phyloP scores from a whole-genome alignment of 2,329 filamentous ascomycete genomes.

The Thelonectria discophora region DNA sequence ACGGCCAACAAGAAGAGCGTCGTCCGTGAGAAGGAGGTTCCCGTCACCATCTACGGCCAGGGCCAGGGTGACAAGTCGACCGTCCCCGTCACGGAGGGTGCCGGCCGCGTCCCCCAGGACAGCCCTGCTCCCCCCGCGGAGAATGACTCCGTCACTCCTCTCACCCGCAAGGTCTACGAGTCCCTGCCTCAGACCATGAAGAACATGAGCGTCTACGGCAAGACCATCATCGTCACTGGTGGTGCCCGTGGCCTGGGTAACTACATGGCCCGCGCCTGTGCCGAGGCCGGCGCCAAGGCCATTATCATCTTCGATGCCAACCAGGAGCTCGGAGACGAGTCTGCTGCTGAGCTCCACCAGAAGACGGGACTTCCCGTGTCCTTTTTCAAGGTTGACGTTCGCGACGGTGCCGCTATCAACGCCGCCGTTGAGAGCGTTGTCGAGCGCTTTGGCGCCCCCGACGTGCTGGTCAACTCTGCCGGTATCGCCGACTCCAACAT shows the following conservation, averaged over 20 bases:
- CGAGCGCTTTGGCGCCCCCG: slow-evolving; percentile 72
- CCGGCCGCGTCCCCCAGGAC: slow-evolving; percentile 54
- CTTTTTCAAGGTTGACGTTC: slow-evolving; percentile 83
- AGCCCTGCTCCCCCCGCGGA: slow-evolving; percentile 52
- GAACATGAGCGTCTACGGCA: slow-evolving; percentile 74
- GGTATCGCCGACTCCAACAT: slow-evolving; percentile 87
- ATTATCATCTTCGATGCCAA: slow-evolving; percentile 81
- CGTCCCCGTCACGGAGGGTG: slow-evolving; percentile 59
- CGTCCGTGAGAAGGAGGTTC: slow-evolving; percentile 65
- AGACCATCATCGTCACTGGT: slow-evolving; percentile 77
- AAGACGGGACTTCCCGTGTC: slow-evolving; percentile 77
- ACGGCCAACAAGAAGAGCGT: slow-evolving; percentile 60
- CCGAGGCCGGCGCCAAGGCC: slow-evolving; percentile 78
- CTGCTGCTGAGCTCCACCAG: slow-evolving; percentile 74
- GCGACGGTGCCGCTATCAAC: slow-evolving; percentile 74
- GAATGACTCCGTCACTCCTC: slow-evolving; percentile 59
- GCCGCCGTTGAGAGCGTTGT: slow-evolving; percentile 73
- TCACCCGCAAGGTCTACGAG: slow-evolving; percentile 62
- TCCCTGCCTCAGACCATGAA: slow-evolving; percentile 71
- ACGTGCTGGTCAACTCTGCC: slow-evolving; percentile 82
- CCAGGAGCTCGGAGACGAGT: slow-evolving; percentile 75
- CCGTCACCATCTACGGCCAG: slow-evolving; percentile 61
- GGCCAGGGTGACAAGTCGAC: slow-evolving; percentile 64
- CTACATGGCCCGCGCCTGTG: slow-evolving; percentile 80
- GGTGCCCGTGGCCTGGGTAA: slow-evolving; percentile 81